Evolutionary conservation across 2,329 filamentous ascomycete species (phyloP).

Genomic region (Neospermospora avenae): DNA sequence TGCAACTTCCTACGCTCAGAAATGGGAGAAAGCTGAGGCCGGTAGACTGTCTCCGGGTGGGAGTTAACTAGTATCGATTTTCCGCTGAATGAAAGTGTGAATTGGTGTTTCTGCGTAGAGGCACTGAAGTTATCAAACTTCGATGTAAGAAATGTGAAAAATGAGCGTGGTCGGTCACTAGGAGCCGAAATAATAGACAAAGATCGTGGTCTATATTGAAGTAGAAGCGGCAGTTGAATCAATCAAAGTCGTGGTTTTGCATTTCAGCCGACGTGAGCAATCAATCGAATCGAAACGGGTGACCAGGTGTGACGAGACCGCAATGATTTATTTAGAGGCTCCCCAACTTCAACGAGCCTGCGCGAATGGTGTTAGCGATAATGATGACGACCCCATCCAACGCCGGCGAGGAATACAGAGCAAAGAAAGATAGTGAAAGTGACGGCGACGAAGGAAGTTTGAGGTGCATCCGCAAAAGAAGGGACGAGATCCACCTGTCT

Average conservation of each 20-base stretch:
- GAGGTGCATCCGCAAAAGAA: neutral
- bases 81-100: conserved; percentile 7
- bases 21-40: conserved; percentile 7
- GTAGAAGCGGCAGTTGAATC: conserved; percentile 8
- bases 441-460: conserved; percentile 1
- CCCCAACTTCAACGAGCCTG: conserved; percentile 13
- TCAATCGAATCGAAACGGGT: conserved; percentile 15
- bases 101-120: conserved; percentile 4
- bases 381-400: conserved; percentile 17
- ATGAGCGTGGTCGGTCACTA: conserved; percentile 33
- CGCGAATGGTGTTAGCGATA: conserved; percentile 15
- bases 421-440: neutral
- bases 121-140: conserved; percentile 24
- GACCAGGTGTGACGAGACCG: conserved; percentile 7
- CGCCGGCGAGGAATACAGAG: conserved; percentile 6
- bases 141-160: conserved; percentile 22
- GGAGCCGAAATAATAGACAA: conserved; percentile 29
- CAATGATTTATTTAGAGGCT: neutral
- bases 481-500: conserved; percentile 2
- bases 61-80: neutral
- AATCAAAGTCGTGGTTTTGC: conserved; percentile 19
- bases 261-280: conserved; percentile 16
- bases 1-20: conserved; percentile 7
- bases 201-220: conserved; percentile 23
- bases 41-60: conserved; percentile 2